Conservation (phyloP, 2,329 filamentous ascomycete species). For the Ploettnerulaceae sp. region DNA sequence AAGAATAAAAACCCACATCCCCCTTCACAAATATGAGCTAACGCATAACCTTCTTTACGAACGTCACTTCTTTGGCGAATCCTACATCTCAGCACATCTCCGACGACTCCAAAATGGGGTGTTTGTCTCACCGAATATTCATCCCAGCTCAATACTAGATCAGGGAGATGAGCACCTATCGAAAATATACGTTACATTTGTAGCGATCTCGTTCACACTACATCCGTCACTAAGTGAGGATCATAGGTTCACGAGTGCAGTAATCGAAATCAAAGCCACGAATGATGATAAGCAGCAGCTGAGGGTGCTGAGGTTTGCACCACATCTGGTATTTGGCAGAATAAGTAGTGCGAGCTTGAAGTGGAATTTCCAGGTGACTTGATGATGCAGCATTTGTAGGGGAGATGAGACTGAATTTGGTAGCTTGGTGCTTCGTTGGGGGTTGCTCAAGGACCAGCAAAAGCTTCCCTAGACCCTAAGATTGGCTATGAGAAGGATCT, state of each 20-base stretch:
- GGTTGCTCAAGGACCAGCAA: conserved; percentile 39
- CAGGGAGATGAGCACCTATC: background rate
- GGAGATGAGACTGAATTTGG: background rate
- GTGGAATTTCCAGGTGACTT: conserved; percentile 24
- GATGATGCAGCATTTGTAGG: no score
- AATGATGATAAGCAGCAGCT: conserved; percentile 32
- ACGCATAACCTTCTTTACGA: conserved; percentile 44
- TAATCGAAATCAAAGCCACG: conserved; percentile 36
- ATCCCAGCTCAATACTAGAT: conserved; percentile 35
- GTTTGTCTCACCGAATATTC: conserved; percentile 40
- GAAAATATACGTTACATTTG: conserved; percentile 42
- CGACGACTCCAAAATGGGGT: conserved; percentile 46
- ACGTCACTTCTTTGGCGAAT: conserved; percentile 42
- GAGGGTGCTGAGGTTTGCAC: conserved; percentile 45
- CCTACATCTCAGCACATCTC: conserved; percentile 46
- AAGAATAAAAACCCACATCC: conserved; percentile 23
- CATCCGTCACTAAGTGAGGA: conserved; percentile 39
- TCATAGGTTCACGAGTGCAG: conserved; percentile 45
- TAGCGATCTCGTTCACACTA: conserved; percentile 46
- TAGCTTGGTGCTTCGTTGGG: conserved; percentile 35
- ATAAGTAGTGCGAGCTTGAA: conserved; percentile 22
- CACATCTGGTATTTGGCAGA: conserved; percentile 41
- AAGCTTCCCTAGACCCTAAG: conserved; percentile 14
- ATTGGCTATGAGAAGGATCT: conserved; percentile 20
- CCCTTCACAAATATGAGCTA: conserved; percentile 25